Evolutionary conservation across 139 green algal genomes (phyloP), one percentile per base, ranked within the genome.

Genomic region (Coelastrella sp.): DNA sequence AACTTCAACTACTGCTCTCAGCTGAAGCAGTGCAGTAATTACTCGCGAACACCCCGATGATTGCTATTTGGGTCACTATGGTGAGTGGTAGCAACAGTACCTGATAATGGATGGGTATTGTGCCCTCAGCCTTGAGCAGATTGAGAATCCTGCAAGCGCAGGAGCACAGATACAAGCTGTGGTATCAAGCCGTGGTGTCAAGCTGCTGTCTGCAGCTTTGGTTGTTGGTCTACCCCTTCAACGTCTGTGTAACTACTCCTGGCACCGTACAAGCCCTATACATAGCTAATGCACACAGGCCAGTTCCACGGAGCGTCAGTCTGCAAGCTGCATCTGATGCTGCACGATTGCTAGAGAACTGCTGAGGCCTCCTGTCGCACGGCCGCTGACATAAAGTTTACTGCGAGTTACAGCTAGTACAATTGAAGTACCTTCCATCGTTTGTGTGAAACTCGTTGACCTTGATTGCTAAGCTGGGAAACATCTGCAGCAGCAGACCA

Each of bases 31-130:
- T 23, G 19, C 73, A 23, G 16, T 32, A 7, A 32, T n/a, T 7
- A 23, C 20, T 47, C 3, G 56, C 3, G 11, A 7, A 4, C 23
- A 32, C 0, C 3, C 73, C 11, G 3, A 19, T 5, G 17, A 7
- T 5, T 7, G 3, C 19, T 20, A 32, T 2, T 54, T 7, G 5
- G 5, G 5, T 2, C 19, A 47, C 5, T 7, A 47, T 11, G 16
- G 16, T 71, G 64, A 11, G 16, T 71, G 64, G 3, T 20, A 71
- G 2, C 13, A 71, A 11, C 14, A 71, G 0, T 60, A 95, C 94
- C 92, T 96, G 94, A 89, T 97, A 98, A 83, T 96, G 96, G 83
- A 99, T 98, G 19, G 97, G 97, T 4, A 99, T 91, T 2, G 97
- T 99, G 20, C 97, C 97, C 58, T 98, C 94, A 6, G 93, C 94